Evolutionary conservation across 164 flowering plant genomes (phyloP), one percentile per base, ranked within the genome.

Genomic region (Vitis amurensis): DNA sequence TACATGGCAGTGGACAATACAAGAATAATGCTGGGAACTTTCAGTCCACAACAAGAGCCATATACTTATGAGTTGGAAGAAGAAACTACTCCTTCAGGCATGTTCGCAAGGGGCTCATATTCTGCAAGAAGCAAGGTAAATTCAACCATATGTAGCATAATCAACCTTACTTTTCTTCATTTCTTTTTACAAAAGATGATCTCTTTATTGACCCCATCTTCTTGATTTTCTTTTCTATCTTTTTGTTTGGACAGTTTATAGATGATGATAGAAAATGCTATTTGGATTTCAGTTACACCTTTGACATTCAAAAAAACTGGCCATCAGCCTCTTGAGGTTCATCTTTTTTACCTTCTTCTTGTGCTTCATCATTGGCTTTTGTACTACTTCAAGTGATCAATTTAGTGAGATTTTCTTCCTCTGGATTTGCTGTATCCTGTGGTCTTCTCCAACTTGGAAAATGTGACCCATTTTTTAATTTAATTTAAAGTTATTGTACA

Each of bases 221-320:
- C 1, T 2, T 68, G 55, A 37, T 37, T 10, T 63, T 0, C n/a
- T 63, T 17, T 47, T 63, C 5, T 63, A 16, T 48, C 3, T 15
- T 52, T 61, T 37, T 56, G 15, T 63, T 69, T 47, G 44, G 44
- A 37, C 81, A 86, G 90, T 81, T 84, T 71, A 67, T 81, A 16
- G 87, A 86, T 61, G 87, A 86, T 50, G 86, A 84, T 62, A 79
- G 84, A 37, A 87, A 85, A 59, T 78, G 88, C 77, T 83, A 85
- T 67, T 74, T 87, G 84, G 90, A 87, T 59, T 59, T 80, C 52
- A 83, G 59, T 53, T 87, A 87, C 79, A 47, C 55, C 66, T 87
- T 87, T n/a, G 88, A 87, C 59, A 87, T 87, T 70, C 76, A 77
- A 51, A 87, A 77, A 73, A 82, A 85, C 1, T 83, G 88, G 90